Conservation (phyloP, 1,139 yeast species). For the Candida pseudocylindracea region DNA sequence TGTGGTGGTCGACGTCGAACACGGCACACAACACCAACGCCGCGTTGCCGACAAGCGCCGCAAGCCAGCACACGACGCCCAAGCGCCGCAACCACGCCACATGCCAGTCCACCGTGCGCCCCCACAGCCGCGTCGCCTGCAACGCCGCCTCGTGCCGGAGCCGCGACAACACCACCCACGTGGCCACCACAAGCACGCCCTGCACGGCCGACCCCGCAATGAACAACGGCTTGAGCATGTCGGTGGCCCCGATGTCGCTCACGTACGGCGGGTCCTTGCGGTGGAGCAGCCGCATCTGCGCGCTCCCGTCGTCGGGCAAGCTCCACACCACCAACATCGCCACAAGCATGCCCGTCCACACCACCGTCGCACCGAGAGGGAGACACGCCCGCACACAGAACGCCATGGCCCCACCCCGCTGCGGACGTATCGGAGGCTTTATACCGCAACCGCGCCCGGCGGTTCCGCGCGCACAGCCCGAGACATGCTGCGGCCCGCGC, state of each 20-base stretch:
- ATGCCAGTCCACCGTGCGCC: constrained; percentile 30
- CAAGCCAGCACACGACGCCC: constrained; percentile 25
- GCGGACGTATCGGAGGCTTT: too few relatives aligned
- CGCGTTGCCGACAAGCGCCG: constrained; percentile 45
- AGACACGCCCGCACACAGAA: constrained; percentile 5
- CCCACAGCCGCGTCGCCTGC: constrained; percentile 1
- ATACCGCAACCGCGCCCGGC: too few relatives aligned
- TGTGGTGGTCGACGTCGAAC: constrained; percentile 41
- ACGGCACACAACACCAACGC: constrained; percentile 60
- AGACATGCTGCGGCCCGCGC: too few relatives aligned
- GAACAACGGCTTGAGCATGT: constrained; percentile 50
- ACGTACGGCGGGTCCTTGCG: constrained; percentile 43
- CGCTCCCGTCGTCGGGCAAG: constrained; percentile 55
- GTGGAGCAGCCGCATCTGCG: constrained; percentile 24
- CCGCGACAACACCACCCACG: constrained; percentile 30
- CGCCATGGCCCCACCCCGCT: too few relatives aligned
- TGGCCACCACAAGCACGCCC: constrained; percentile 10
- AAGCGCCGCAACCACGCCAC: constrained; percentile 24
- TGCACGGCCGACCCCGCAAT: constrained; percentile 60
- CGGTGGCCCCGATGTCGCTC: constrained; percentile 78
- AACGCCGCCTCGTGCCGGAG: constrained; percentile 14
- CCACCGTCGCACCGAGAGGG: constrained; percentile 31
- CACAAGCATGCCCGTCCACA: constrained; percentile 70
- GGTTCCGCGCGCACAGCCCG: too few relatives aligned
- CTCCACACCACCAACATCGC: constrained; percentile 52